Base-by-base conservation (phyloP, 192 early-diverging fungal species). In the Coemansia sp. region DNA sequence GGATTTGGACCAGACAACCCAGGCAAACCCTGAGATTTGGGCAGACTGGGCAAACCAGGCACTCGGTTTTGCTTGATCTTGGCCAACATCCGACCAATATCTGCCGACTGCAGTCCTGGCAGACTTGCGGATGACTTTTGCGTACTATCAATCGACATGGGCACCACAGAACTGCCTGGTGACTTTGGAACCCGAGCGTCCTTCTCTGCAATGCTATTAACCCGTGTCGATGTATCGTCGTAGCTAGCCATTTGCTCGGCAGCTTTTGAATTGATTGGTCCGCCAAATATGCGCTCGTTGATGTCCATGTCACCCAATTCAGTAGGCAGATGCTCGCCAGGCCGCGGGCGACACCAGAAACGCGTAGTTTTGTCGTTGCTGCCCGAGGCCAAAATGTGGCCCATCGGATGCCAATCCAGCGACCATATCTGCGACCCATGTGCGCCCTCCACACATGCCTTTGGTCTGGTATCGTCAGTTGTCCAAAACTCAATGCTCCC, bases 341-440 rank as follows among this genome's bases (percentile, higher is more conserved):
- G 97, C 19, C 97, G 83, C 27, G 93, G 91, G 21, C 95, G 82
- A 21, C 92, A 90, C 95, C 96, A 99, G 72, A 98, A 97, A n/a
- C 93, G 87, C 9, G 95, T 98, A 0, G 95, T 91, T 60, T 96
- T 92, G 71, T 98, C 95, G 61, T 98, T 99, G 17, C 92, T 94
- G 24, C 94, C 95, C 0, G 93, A 91, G 0, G 92, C 93, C 21
- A 99, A 81, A 8, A 98, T 86, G 69, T 99, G 97, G 7, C 97
- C 97, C 55, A 94, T 77, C 8, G 97, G 97, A 76, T 99, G 95
- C 93, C 94, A 99, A 63, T 95, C 96, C 14, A 99, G 70, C 11
- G 95, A 90, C 92, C 96, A 99, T 25, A 98, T 87, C 45, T 92
- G 89, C 17, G 89, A 91, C n/a, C 91, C 91, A 65, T 98, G 93